Evolutionary conservation across 306 rosid genomes (phyloP).

Genomic region (Castanea mollissima): DNA sequence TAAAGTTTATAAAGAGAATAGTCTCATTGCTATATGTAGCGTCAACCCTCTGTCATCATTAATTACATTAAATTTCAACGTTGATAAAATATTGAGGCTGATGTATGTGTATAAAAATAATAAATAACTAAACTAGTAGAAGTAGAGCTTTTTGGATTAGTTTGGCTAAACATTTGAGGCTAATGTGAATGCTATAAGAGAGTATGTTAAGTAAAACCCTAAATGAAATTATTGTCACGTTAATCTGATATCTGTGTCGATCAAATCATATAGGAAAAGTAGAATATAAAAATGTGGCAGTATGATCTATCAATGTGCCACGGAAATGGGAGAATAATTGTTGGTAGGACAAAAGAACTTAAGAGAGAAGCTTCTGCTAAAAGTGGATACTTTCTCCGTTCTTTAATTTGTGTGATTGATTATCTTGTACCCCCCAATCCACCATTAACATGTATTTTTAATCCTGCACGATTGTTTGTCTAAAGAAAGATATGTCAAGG

Average conservation of each 20-base stretch:
- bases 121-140: accelerated
- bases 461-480: neutral
- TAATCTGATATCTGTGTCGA: neutral
- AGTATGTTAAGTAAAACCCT: too few species aligned
- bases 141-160: accelerated
- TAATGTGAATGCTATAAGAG: too few species aligned
- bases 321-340: slow-evolving; percentile 10
- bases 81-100: too few species aligned
- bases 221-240: neutral
- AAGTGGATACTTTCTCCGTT: neutral
- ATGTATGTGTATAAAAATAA: too few species aligned
- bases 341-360: neutral
- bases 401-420: neutral
- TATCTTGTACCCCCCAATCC: neutral
- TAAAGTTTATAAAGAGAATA: too few species aligned
- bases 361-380: slow-evolving; percentile 9
- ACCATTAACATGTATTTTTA: neutral
- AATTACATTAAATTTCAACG: too few species aligned
- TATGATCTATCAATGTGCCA: neutral
- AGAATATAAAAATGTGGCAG: neutral
- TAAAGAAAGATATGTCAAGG: neutral
- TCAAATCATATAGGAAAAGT: neutral
- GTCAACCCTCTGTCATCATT: too few species aligned
- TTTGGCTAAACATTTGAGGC: too few species aligned
- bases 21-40: too few species aligned